Base-by-base conservation (phyloP, 2,329 filamentous ascomycete species). In the Metarhizium album region DNA sequence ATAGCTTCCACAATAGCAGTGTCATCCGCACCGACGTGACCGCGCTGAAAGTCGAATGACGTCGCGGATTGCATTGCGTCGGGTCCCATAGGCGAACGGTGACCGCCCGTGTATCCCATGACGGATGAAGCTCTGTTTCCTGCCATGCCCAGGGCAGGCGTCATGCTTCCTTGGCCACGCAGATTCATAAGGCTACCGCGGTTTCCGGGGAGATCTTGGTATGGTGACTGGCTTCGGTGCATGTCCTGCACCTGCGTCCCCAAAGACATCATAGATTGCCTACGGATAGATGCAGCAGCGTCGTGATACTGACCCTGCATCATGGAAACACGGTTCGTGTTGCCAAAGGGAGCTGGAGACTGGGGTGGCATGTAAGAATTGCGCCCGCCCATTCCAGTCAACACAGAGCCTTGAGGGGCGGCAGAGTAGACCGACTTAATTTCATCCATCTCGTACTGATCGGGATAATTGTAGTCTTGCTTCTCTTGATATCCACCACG, bases 351-450 rank as follows among this genome's bases (percentile, higher is more conserved):
- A 9, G 82, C 85, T 1, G 89, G 88, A 0, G 87, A 90, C 56
- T 85, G 83, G 11, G 90, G 90, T 11, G 90, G 87, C 79, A 93
- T 88, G 69, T 86, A 91, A 2, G 84, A 68, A 55, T 80, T 82
- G 59, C 83, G 82, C 48, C 79, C 77, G 42, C 80, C 85, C 70
- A 95, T 88, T 50, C 89, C 90, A 14, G 87, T 89, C 53, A 95
- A 76, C 56, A 97, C 84, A 2, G 90, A 96, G 7, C 89, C 89
- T 77, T 67, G 90, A 74, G 77, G 91, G 53, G 90, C 87, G 1
- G 90, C 95, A 4, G 90, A 96, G 74, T 97, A 97, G 53, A 94
- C 84, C 1, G 90, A 95, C 66, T 89, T 90, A 77, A 97, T 95
- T 67, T 98, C 93, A 65, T 98, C 94, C 85, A 97, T 90, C 70